phyloP scores from a whole-genome alignment of 2,329 filamentous ascomycete species.

The Phialocephala sp. region DNA sequence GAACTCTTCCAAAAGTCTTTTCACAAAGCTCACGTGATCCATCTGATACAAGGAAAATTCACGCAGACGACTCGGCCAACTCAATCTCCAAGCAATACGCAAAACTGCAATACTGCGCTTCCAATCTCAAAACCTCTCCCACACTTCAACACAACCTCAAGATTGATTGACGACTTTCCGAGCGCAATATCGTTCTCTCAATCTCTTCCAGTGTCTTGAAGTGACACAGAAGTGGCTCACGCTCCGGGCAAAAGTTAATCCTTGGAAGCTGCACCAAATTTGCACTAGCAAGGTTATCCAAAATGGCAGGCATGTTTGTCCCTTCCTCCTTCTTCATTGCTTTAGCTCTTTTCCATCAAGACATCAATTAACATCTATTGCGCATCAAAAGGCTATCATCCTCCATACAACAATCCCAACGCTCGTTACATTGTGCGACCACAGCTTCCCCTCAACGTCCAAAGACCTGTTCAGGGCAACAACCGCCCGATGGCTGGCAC shows the following conservation, averaged over 20 bases:
- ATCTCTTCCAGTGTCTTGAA: not conserved
- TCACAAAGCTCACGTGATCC: constrained; percentile 1
- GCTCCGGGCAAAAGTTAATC: constrained; percentile 2
- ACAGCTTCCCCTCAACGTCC: constrained; percentile 1
- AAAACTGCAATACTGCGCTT: not conserved
- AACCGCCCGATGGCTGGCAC: constrained; percentile 36
- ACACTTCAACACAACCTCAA: not conserved
- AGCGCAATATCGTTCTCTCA: not conserved
- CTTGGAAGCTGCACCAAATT: constrained; percentile 1
- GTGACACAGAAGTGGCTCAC: not conserved
- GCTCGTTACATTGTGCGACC: not conserved
- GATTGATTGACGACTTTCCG: not conserved
- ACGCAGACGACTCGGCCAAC: not conserved
- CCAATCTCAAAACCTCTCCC: not conserved
- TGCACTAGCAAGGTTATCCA: constrained; percentile 8
- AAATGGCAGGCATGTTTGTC: constrained; percentile 28
- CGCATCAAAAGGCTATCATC: constrained; percentile 19
- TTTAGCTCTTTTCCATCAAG: constrained; percentile 19
- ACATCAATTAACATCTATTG: constrained; percentile 30
- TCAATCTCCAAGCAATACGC: not conserved
- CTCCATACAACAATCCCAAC: constrained; percentile 11
- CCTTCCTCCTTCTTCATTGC: constrained; percentile 16
- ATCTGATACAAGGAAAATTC: constrained; percentile 1
- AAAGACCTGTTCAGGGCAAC: constrained; percentile 11
- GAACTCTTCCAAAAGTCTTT: not conserved